These are phyloP conservation scores for Acacia pycnantha DNA, from an alignment of 331 rosid species.

Conservation along the genomic window DNA sequence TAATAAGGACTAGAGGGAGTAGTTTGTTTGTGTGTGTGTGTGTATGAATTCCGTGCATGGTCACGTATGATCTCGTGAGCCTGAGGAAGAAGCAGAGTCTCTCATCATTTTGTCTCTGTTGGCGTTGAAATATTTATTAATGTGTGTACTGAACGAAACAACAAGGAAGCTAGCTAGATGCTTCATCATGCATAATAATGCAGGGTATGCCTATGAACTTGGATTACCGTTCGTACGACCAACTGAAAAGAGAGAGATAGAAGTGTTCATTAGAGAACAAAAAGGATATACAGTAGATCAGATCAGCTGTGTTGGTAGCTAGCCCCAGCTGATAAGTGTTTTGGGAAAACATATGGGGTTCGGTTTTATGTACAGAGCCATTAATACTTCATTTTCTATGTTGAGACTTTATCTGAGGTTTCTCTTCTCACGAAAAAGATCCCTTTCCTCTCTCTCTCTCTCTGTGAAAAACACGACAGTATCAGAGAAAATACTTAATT, in stretches of 20 bases:
- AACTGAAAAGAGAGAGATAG: background rate
- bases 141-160: background rate
- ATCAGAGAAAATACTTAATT: background rate
- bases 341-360: background rate
- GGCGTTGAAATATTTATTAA: background rate
- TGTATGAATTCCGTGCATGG: background rate
- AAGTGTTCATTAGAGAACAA: background rate
- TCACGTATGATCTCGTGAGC: background rate
- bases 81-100: background rate
- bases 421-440: conserved; percentile 85
- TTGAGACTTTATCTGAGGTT: conserved; percentile 53
- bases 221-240: conserved; percentile 19
- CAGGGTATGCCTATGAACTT: background rate
- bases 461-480: background rate
- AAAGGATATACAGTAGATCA: too few species aligned
- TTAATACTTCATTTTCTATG: conserved; percentile 46
- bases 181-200: background rate
- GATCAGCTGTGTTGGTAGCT: background rate
- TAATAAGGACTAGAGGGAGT: too few species aligned
- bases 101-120: background rate
- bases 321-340: background rate
- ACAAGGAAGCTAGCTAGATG: background rate
- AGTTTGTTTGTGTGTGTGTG: too few species aligned
- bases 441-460: conserved; percentile 39
- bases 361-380: conserved; percentile 26